These are phyloP conservation scores for Phanerochaete carnosa DNA, from an alignment of 768 basidiomycete species.

Conservation along the genomic window DNA sequence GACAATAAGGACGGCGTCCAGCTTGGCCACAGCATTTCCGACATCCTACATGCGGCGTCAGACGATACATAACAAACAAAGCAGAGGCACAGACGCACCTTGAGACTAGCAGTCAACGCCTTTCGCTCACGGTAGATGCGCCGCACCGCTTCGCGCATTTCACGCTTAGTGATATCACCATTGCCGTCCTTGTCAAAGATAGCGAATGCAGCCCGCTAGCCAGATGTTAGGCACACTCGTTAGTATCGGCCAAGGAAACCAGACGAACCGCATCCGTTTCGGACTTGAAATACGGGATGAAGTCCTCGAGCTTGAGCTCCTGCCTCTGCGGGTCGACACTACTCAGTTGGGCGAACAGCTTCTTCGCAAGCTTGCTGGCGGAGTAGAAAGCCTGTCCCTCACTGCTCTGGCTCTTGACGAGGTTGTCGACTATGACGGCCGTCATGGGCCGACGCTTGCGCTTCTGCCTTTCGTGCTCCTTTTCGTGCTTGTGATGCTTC, in stretches of 20 bases:
- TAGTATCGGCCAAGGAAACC: neutral
- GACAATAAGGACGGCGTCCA: conserved; percentile 69
- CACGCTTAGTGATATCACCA: conserved; percentile 71
- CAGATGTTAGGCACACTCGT: neutral
- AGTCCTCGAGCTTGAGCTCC: conserved; percentile 71
- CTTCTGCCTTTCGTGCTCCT: conserved; percentile 20
- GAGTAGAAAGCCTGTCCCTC: conserved; percentile 56
- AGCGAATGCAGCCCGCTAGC: conserved; percentile 61
- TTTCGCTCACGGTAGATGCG: conserved; percentile 79
- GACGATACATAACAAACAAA: neutral
- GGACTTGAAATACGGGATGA: conserved; percentile 71
- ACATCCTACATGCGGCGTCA: conserved; percentile 47
- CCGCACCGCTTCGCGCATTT: conserved; percentile 83
- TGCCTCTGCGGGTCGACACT: conserved; percentile 56
- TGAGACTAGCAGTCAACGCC: conserved; percentile 63
- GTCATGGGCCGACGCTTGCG: conserved; percentile 38
- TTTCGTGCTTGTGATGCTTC: neutral
- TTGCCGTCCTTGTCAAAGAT: conserved; percentile 82
- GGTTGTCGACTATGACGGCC: conserved; percentile 67
- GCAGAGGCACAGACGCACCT: conserved; percentile 36
- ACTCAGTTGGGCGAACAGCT: conserved; percentile 61
- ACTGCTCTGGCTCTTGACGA: conserved; percentile 57
- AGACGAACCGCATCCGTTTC: conserved; percentile 65
- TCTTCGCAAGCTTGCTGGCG: conserved; percentile 63
- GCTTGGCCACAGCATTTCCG: conserved; percentile 68